Conservation (phyloP, 2,329 filamentous ascomycete genomes). For the Drechslera avenae region DNA sequence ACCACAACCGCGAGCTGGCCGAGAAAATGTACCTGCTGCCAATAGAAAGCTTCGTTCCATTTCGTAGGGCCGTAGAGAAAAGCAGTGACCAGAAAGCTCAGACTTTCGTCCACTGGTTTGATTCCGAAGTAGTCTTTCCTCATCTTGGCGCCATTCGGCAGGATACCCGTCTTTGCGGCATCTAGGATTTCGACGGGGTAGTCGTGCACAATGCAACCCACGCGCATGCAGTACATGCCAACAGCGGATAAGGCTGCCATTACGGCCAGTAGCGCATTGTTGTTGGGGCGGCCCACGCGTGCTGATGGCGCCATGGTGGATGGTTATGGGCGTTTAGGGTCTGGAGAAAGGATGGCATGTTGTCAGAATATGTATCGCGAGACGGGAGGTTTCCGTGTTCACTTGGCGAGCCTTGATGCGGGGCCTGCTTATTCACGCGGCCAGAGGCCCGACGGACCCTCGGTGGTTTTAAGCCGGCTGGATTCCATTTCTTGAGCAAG, state of each 20-base stretch:
- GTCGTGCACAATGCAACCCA: slow-evolving; percentile 4
- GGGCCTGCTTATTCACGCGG: too few relatives aligned
- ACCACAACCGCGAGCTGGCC: slow-evolving; percentile 10
- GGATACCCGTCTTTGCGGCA: not conserved
- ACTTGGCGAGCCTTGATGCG: slow-evolving; percentile 1
- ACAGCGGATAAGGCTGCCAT: slow-evolving; percentile 4
- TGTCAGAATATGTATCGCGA: not conserved
- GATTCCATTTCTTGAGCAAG: too few relatives aligned
- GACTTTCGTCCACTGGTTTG: slow-evolving; percentile 8
- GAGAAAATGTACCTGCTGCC: slow-evolving; percentile 26
- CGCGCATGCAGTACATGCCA: slow-evolving; percentile 22
- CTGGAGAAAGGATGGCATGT: too few relatives aligned
- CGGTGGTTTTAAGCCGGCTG: not conserved
- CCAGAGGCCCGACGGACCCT: not conserved
- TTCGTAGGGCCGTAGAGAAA: slow-evolving; percentile 16
- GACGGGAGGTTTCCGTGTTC: not conserved
- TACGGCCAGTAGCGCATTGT: slow-evolving; percentile 8
- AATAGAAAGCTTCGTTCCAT: slow-evolving; percentile 22
- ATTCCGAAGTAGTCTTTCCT: slow-evolving; percentile 23
- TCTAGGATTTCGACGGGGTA: slow-evolving; percentile 14
- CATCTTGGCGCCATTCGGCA: slow-evolving; percentile 19
- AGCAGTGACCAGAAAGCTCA: slow-evolving; percentile 19
- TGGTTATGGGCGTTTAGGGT: not conserved
- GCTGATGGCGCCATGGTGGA: slow-evolving; percentile 13
- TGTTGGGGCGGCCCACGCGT: slow-evolving; percentile 13